Base-by-base conservation (phyloP, 306 rosid genomes). In the Casuarina equisetifolia region DNA sequence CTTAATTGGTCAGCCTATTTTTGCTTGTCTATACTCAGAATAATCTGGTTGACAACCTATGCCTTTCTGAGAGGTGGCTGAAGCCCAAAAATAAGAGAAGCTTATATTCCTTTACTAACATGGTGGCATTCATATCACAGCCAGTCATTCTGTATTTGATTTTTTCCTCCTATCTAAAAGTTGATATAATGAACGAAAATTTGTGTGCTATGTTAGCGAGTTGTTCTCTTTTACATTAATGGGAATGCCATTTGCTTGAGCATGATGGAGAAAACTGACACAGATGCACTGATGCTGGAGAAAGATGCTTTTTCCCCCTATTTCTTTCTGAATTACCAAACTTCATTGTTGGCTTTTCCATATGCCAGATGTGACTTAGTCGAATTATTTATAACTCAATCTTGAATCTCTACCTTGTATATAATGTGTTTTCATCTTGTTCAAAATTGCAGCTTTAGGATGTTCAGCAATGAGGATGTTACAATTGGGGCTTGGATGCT, bases 401-500 rank as follows among this genome's bases (percentile, higher is more conserved):
- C 4, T 35, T 44, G 20, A 57, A 53, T 66, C 51, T 79, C 42
- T 45, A 9, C 70, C 43, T 64, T 74, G 38, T 52, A 15, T 66
- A 17, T 82, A 75, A 85, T 61, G 19, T 72, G 43, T 78, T 25
- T 20, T 39, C 1, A 36, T 57, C 72, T 82, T 59, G 76, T 71
- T 39, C 73, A 20, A 57, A 9, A 58, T 70, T 67, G 70, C 96
- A 96, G 99, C 87, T 96, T 96, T 80, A 96, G 98, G 76, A 92
- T 96, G 98, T 92, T 96, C 80, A 96, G 94, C 90, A 96, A 96
- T 71, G 99, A 96, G 84, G 99, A 96, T 84, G 99, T 96, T 53
- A 96, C 99, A 35, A 90, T 96, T 80, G 99, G 98, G 68, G 94
- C 97, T 62, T 96, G 97, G 99, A 96, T 96, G 99, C 98, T 92